phyloP scores from a whole-genome alignment of 768 basidiomycete species.

The Collybiopsis confluens region DNA sequence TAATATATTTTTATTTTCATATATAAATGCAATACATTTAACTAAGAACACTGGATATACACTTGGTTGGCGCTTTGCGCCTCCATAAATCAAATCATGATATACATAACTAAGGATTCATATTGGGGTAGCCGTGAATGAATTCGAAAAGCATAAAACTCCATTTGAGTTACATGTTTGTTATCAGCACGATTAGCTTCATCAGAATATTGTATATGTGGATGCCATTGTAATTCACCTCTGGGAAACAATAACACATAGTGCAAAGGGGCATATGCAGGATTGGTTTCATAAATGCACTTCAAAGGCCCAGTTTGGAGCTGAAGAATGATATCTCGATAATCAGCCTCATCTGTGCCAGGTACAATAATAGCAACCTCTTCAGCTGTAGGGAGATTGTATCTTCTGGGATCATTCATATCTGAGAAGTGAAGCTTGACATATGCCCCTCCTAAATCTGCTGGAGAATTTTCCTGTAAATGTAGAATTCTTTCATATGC shows the following conservation, averaged over 20 bases:
- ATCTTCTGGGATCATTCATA: neutral
- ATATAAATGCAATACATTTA: too few species aligned
- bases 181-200: neutral
- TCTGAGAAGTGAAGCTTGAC: neutral
- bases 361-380: constrained; percentile 22
- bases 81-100: too few species aligned
- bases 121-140: too few species aligned
- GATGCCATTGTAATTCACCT: constrained; percentile 35
- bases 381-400: neutral
- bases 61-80: too few species aligned
- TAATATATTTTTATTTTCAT: too few species aligned
- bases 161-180: constrained; percentile 13
- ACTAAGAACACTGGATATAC: too few species aligned
- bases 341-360: constrained; percentile 11
- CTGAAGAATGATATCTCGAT: constrained; percentile 1
- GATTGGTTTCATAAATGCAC: constrained; percentile 28
- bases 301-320: constrained; percentile 14
- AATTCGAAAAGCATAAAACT: constrained; percentile 28
- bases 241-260: constrained; percentile 26
- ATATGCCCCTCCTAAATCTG: neutral
- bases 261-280: constrained; percentile 25
- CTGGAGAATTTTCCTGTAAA: neutral
- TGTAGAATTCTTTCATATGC: neutral
- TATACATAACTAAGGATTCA: too few species aligned
- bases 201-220: neutral